These are phyloP conservation scores for Scleroderma bovista DNA, from an alignment of 768 basidiomycete genomes.

Conservation along the genomic window DNA sequence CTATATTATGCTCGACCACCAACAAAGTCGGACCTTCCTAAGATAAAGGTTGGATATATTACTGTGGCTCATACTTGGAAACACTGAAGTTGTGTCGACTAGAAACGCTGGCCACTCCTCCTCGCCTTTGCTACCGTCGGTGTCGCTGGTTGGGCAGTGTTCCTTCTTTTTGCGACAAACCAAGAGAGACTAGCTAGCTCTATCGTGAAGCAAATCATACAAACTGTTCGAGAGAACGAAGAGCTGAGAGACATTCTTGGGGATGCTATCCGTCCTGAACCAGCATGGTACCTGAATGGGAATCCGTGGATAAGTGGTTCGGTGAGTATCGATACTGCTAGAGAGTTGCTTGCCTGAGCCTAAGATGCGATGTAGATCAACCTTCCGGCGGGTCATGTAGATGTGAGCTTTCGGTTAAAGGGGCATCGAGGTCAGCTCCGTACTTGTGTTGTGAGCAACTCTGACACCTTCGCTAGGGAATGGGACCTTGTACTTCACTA, in stretches of 20 bases:
- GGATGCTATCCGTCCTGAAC: slow-evolving; percentile 41
- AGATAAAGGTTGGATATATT: slow-evolving; percentile 29
- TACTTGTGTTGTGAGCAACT: not conserved
- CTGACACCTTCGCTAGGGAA: slow-evolving; percentile 37
- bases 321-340: slow-evolving; percentile 29
- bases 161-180: slow-evolving; percentile 67
- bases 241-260: slow-evolving; percentile 53
- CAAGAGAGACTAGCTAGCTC: slow-evolving; percentile 75
- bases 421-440: slow-evolving; percentile 54
- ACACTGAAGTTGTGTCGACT: not conserved
- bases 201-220: slow-evolving; percentile 61
- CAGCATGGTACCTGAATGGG: slow-evolving; percentile 58
- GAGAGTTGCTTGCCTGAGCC: not conserved
- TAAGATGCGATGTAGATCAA: slow-evolving; percentile 46
- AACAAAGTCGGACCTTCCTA: slow-evolving; percentile 35
- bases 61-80: not conserved
- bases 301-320: slow-evolving; percentile 66
- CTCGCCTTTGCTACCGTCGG: slow-evolving; percentile 48
- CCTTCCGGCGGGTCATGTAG: slow-evolving; percentile 70
- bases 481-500: slow-evolving; percentile 80
- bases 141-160: slow-evolving; percentile 58
- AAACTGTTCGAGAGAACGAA: slow-evolving; percentile 48
- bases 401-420: slow-evolving; percentile 70
- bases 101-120: slow-evolving; percentile 53
- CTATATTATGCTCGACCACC: slow-evolving; percentile 40